Base-by-base conservation (phyloP, 176 grass and related monocot species). In the Carex cristatella region DNA sequence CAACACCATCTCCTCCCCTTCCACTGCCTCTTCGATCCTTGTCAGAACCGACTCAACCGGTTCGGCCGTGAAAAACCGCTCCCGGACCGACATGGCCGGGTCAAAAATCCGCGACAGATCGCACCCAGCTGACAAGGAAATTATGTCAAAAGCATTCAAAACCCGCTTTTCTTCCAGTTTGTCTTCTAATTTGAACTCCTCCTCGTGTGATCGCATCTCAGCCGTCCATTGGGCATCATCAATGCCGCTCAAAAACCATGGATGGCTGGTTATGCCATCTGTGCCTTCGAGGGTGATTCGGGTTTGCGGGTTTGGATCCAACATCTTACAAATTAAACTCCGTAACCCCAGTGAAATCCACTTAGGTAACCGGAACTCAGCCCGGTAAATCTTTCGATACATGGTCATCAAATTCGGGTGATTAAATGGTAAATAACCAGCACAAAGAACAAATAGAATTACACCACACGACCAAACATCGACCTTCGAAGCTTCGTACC, bases 361-460 rank as follows among this genome's bases (percentile, higher is more conserved):
- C 16, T 10, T 46, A 11, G 95, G 95, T 79, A 89, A 94, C 9
- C 91, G 90, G 89, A 93, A 94, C 16, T 79, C 23, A 6, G 88
- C 93, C 23, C 84, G 86, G 87, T 91, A 93, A 87, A 98, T 98
- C 91, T 93, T 98, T 61, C 87, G 88, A 88, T 94, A 98, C 89
- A 98, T 94, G 87, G 90, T 93, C 32, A 85, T 76, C 14, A 98
- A 90, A 85, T 94, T 94, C 12, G 84, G 71, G 86, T 94, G 89
- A 88, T 98, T 98, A 87, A 98, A 98, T n/a, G 95, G 95, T 54
- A 98, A 91, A 85, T 98, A 98, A 0, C 95, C 95, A 0, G 95
- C 95, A 79, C 84, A 85, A 84, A 98, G 92, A 5, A 93, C 90
- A 87, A 93, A 98, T 0, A 98, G 92, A 79, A 98, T 90, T 0